Conservation (phyloP, 106 monocot species). For the Dendrobium officinale region DNA sequence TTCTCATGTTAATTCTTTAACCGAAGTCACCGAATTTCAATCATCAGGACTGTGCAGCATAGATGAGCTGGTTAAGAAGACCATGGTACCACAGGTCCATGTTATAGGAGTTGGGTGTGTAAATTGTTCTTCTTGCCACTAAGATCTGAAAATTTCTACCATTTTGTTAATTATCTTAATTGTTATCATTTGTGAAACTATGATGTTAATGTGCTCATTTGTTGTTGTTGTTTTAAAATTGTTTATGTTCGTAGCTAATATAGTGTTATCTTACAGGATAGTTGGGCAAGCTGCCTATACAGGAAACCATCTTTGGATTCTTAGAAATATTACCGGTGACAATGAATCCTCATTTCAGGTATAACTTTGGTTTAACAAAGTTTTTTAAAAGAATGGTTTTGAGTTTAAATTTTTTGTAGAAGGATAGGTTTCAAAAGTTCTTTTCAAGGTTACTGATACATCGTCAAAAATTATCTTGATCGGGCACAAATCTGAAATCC, state of each 20-base stretch:
- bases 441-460: background rate
- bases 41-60: background rate
- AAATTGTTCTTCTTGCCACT: background rate
- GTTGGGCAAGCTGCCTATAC: conserved; percentile 51
- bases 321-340: conserved; percentile 58
- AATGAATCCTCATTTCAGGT: conserved; percentile 15
- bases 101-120: conserved; percentile 57
- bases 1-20: conserved; percentile 7
- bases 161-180: background rate
- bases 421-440: background rate
- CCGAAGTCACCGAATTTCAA: background rate
- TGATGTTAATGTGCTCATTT: background rate
- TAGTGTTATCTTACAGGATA: conserved; percentile 34
- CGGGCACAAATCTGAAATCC: no score
- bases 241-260: background rate
- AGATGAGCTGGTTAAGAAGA: conserved; percentile 34
- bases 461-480: no score
- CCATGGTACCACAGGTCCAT: conserved; percentile 61
- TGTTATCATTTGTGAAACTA: background rate
- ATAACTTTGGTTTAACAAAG: background rate
- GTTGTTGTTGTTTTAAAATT: background rate
- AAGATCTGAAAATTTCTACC: background rate
- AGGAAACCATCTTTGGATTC: conserved; percentile 59
- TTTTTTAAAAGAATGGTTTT: background rate
- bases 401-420: background rate